These are phyloP conservation scores for Gnaphalium uliginosum DNA, from an alignment of 129 eudicot species.

Conservation along the genomic window DNA sequence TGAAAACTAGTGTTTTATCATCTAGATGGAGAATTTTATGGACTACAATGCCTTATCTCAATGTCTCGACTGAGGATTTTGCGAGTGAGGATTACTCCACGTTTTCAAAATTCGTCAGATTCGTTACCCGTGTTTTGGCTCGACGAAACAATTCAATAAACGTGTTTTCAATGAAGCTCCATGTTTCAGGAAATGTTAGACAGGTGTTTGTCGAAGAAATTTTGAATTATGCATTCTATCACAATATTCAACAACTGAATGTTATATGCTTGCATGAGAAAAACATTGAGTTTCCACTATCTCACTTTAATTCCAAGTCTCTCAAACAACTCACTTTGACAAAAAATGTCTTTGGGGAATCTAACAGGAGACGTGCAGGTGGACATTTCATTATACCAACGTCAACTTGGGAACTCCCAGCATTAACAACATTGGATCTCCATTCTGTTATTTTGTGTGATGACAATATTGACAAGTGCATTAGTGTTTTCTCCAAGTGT, in stretches of 20 bases:
- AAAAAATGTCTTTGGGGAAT: too few relatives aligned
- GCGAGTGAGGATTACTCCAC: background rate
- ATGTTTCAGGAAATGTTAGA: background rate
- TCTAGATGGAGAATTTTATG: conserved; percentile 6
- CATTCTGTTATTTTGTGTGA: background rate
- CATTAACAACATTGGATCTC: conserved; percentile 16
- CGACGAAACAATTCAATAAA: conserved; percentile 4
- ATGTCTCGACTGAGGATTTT: background rate
- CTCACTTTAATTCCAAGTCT: background rate
- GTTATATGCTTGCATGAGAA: background rate
- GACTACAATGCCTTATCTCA: conserved; percentile 16
- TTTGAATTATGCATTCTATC: conserved; percentile 8
- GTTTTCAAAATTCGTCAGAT: background rate
- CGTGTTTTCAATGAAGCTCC: conserved; percentile 1
- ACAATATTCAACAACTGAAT: conserved; percentile 19
- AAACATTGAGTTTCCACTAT: background rate
- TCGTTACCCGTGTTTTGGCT: background rate
- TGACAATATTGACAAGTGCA: background rate
- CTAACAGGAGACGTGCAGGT: too few relatives aligned
- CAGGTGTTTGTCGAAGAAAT: background rate
- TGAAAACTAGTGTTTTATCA: conserved; percentile 8
- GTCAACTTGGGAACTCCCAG: conserved; percentile 20
- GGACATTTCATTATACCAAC: background rate
- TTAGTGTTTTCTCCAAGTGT: conserved; percentile 22
- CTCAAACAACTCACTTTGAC: conserved; percentile 11